A percentile compares a stretch with the other conserved stretches of the same genome.
Evolutionary conservation across 192 early-diverging fungal species (phyloP).

Genomic region (Phlyctochytrium planicorne): DNA sequence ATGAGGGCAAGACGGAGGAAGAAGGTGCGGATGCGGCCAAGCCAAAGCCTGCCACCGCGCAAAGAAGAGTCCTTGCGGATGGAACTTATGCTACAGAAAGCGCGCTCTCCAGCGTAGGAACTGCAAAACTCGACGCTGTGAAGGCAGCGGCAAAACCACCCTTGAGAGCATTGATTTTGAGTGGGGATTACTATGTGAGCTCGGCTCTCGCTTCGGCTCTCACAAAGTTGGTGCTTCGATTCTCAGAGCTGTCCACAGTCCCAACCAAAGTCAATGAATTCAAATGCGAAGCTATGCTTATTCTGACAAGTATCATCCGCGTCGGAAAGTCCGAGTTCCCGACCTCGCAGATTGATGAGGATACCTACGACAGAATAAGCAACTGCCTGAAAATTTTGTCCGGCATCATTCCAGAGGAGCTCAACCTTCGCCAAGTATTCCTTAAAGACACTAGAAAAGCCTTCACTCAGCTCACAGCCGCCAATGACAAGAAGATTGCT

Average conservation of each 20-base stretch:
- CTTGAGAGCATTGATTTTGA: slow-evolving; percentile 75
- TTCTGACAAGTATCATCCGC: slow-evolving; percentile 93
- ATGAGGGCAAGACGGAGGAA: slow-evolving; percentile 49
- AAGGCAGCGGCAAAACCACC: slow-evolving; percentile 60
- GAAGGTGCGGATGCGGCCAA: slow-evolving; percentile 37
- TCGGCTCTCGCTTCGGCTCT: slow-evolving; percentile 86
- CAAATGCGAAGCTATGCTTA: slow-evolving; percentile 96
- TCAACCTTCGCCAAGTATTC: slow-evolving; percentile 59
- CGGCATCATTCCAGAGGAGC: slow-evolving; percentile 45
- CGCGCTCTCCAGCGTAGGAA: slow-evolving; percentile 64
- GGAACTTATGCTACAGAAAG: slow-evolving; percentile 98
- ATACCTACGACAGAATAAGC: slow-evolving; percentile 90
- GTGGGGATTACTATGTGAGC: slow-evolving; percentile 91
- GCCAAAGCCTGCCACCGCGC: slow-evolving; percentile 32
- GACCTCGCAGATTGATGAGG: slow-evolving; percentile 90
- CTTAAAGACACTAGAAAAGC: slow-evolving; percentile 59
- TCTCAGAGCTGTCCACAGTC: slow-evolving; percentile 32
- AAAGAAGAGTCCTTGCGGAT: slow-evolving; percentile 86
- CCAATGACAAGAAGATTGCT: slow-evolving; percentile 66
- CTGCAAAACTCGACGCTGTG: slow-evolving; percentile 28
- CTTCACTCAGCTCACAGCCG: slow-evolving; percentile 66
- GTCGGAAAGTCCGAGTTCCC: slow-evolving; percentile 88
- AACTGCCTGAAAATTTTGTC: slow-evolving; percentile 66
- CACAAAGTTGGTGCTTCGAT: slow-evolving; percentile 88
- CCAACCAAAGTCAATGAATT: slow-evolving; percentile 68